Percentiles rank a stretch among this genome's conserved stretches.
phyloP scores from a whole-genome alignment of 345 rosid species.

The Moricandia arvensis region DNA sequence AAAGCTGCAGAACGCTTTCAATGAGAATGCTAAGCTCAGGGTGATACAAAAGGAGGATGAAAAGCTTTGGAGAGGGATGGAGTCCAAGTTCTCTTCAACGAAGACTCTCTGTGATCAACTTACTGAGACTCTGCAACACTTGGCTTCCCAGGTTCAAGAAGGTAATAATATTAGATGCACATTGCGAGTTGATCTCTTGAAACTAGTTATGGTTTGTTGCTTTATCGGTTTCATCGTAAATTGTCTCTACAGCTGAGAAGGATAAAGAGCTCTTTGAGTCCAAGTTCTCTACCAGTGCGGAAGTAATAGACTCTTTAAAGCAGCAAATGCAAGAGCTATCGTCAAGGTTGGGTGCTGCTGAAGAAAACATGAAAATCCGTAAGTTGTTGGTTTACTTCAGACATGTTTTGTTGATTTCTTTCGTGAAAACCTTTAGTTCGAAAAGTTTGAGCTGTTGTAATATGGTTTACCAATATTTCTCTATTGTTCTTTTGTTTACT shows the following conservation, averaged over 20 bases:
- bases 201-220: neutral
- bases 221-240: conserved; percentile 13
- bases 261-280: conserved; percentile 29
- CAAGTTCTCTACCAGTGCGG: conserved; percentile 25
- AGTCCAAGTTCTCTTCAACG: conserved; percentile 83
- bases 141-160: conserved; percentile 77
- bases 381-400: conserved; percentile 36
- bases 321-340: conserved; percentile 26
- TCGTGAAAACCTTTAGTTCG: neutral
- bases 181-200: neutral
- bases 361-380: conserved; percentile 55
- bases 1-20: conserved; percentile 80
- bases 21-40: conserved; percentile 86
- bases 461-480: neutral
- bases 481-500: neutral
- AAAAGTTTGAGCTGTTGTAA: neutral
- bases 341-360: conserved; percentile 43
- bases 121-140: conserved; percentile 75
- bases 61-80: conserved; percentile 92
- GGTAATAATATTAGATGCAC: conserved; percentile 44
- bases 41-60: conserved; percentile 89
- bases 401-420: conserved; percentile 9
- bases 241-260: conserved; percentile 60
- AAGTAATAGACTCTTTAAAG: conserved; percentile 34
- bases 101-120: conserved; percentile 76